These are phyloP conservation scores for Blastobotrys peoriensis DNA, from an alignment of 805 yeast species.

Conservation along the genomic window DNA sequence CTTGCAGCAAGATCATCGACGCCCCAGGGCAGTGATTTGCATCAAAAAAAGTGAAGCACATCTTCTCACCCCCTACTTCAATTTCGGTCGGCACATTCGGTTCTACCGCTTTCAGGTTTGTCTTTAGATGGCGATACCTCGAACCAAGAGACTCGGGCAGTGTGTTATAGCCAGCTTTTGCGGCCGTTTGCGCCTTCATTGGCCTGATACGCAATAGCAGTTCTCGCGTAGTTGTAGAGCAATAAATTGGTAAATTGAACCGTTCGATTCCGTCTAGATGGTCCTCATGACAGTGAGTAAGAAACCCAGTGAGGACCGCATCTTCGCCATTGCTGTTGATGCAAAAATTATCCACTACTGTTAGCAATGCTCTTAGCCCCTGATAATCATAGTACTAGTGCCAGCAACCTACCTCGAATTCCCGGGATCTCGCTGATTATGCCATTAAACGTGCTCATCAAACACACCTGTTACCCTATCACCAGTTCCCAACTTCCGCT, in stretches of 20 bases:
- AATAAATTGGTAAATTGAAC: constrained; percentile 38
- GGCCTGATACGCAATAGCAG: not conserved
- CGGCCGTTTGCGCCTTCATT: not conserved
- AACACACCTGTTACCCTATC: not conserved
- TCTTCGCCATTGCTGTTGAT: not conserved
- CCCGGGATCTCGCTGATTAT: constrained; percentile 43
- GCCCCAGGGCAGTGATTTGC: constrained; percentile 49
- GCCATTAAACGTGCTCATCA: constrained; percentile 33
- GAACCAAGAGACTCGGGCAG: not conserved
- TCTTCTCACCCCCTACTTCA: constrained; percentile 1
- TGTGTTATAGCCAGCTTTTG: not conserved
- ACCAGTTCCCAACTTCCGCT: no score
- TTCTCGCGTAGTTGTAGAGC: constrained; percentile 39
- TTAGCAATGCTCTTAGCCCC: not conserved
- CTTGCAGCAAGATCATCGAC: not conserved
- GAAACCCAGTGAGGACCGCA: constrained; percentile 24
- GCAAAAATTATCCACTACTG: not conserved
- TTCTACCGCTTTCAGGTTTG: not conserved
- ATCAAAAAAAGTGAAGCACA: constrained; percentile 40
- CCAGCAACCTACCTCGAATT: constrained; percentile 35
- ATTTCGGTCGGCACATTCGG: not conserved
- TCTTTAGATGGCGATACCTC: not conserved
- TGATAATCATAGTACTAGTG: constrained; percentile 2
- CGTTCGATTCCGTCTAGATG: constrained; percentile 45
- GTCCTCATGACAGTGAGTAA: constrained; percentile 53